Percentiles rank a stretch among this genome's conserved stretches.
Evolutionary conservation across 2,329 filamentous ascomycete genomes (phyloP).

Genomic region (Cryoendolithus antarcticus): DNA sequence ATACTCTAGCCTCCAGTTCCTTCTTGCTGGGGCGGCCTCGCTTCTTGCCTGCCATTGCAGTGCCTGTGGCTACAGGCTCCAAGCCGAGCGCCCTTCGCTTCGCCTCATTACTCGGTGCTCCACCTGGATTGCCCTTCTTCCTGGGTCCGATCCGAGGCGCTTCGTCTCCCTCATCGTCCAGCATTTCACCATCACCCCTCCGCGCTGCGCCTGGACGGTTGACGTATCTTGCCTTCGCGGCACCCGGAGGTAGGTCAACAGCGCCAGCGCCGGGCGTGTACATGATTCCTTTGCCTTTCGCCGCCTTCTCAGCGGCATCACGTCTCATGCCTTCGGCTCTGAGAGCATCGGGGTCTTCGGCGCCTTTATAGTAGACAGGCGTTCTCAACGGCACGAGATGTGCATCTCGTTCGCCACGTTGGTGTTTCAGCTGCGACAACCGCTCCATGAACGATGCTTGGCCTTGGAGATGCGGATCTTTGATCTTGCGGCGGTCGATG

Average conservation of each 20-base stretch:
- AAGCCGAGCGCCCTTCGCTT: conserved; percentile 2
- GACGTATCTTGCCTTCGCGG: no score
- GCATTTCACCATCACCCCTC: no score
- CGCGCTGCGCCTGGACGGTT: no score
- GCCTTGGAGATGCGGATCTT: conserved; percentile 8
- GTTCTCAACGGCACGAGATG: conserved; percentile 2
- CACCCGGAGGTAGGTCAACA: no score
- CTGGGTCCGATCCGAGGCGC: no score
- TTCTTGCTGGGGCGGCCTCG: conserved; percentile 2
- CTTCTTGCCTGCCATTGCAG: not conserved
- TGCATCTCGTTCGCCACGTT: conserved; percentile 26
- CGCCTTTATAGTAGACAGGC: conserved; percentile 5
- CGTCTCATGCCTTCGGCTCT: not conserved
- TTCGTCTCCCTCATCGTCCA: no score
- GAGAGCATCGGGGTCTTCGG: conserved; percentile 2
- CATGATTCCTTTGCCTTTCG: no score
- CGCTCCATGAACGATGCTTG: conserved; percentile 29
- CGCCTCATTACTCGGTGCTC: conserved; percentile 1
- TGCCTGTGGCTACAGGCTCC: no score
- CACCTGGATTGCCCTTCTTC: not conserved
- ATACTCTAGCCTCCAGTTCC: no score
- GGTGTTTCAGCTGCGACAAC: conserved; percentile 29
- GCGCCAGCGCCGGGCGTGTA: no score
- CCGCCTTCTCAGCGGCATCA: no score
- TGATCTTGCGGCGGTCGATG: conserved; percentile 13